These are phyloP conservation scores for Prunus persica DNA, from an alignment of 306 rosid species.

Conservation along the genomic window Prunus_persica_NCBIv2 NC_034009.1:26678501-26679000, in stretches of 20 bases:
- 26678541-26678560: not conserved
- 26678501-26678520: conserved; percentile 7
- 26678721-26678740: not conserved
- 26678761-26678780: too few species aligned
- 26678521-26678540: conserved; percentile 17
- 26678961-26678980: too few species aligned
- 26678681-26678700: conserved; percentile 4
- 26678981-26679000: too few species aligned
- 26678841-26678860: not conserved
- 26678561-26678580: conserved; percentile 4
- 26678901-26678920: not conserved
- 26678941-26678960: too few species aligned
- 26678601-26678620: not conserved
- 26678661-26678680: conserved; percentile 9
- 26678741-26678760: too few species aligned
- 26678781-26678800: too few species aligned
- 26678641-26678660: conserved; percentile 4
- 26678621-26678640: not conserved
- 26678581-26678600: not conserved
- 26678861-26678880: not conserved
- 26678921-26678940: too few species aligned
- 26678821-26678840: not conserved
- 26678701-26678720: not conserved
- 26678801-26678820: too few species aligned
- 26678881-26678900: not conserved